phyloP scores from a whole-genome alignment of 1,284 basidiomycete species.

The Erythrobasidium hasegawianum region DNA sequence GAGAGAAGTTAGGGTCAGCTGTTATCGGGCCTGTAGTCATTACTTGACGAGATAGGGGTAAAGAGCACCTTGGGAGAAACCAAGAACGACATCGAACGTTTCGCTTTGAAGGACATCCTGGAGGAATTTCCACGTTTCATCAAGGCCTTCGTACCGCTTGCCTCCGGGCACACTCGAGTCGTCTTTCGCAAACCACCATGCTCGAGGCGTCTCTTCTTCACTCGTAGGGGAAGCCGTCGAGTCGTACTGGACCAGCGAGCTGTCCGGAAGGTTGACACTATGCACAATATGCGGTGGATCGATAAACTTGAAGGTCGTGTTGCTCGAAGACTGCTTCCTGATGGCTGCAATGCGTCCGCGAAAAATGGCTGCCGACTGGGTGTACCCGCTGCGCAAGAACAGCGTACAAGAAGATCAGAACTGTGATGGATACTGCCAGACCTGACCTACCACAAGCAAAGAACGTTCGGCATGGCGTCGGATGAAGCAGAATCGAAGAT shows the following conservation, averaged over 20 bases:
- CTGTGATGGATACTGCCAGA: not conserved
- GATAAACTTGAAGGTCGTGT: slow-evolving; percentile 17
- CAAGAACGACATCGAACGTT: slow-evolving; percentile 30
- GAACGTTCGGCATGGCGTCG: slow-evolving; percentile 17
- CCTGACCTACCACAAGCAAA: slow-evolving; percentile 24
- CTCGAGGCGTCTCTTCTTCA: slow-evolving; percentile 22
- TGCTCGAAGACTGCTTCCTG: slow-evolving; percentile 18
- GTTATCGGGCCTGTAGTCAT: no score
- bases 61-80: slow-evolving; percentile 28
- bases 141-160: slow-evolving; percentile 23
- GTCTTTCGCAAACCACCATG: slow-evolving; percentile 34
- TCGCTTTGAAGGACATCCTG: slow-evolving; percentile 24
- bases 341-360: slow-evolving; percentile 26
- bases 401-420: not conserved
- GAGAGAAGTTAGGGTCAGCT: no score
- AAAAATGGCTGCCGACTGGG: slow-evolving; percentile 33
- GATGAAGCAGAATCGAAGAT: no score
- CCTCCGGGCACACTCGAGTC: slow-evolving; percentile 4
- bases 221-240: not conserved
- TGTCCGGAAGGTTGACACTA: slow-evolving; percentile 27
- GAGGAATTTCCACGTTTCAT: slow-evolving; percentile 28
- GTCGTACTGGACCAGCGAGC: slow-evolving; percentile 32
- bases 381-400: slow-evolving; percentile 19
- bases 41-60: no score
- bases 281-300: slow-evolving; percentile 33